Base-by-base conservation (phyloP, 192 early-diverging fungal genomes). In the Fimicolochytrium jonesii region DNA sequence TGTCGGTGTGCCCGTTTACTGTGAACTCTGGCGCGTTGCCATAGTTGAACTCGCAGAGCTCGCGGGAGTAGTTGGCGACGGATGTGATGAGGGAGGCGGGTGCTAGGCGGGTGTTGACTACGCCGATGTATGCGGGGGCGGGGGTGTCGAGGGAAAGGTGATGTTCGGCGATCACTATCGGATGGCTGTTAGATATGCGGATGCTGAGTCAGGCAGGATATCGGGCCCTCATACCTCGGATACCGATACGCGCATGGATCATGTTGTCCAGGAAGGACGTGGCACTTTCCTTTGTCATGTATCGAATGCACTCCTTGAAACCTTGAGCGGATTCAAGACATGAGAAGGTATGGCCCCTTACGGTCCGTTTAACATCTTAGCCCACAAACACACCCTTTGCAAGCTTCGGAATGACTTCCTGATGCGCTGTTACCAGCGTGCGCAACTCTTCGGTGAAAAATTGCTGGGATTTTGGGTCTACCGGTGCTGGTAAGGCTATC, bases 1-100 rank as follows among this genome's bases (percentile, higher is more conserved):
- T 86, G 47, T 90, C 83, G 4, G 66, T 69, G 51, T 88, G 77
- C 3, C 88, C 88, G 69, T 82, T 78, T 30, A 93, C 70, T 13
- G 77, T 69, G 37, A 84, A 87, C 1, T 84, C 78, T 6, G 94
- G 94, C 4, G 85, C 76, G 6, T 85, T 70, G 31, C 88, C 90
- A 70, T 95, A 98, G 77, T 98, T 90, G 64, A 93, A 69, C 66
- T 95, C 92, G 70, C 91, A 95, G 45, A 98, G 80, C 35, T 89
- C 89, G 35, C 86, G 80, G 15, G 92, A 88, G 74, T 91, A 85
- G 17, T 81, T 74, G 22, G 80, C 82, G 46, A 87, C 87, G 18
- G 78, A 75, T 25, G 77, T 70, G 64, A 94, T 76, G 56, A 95
- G 72, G 5, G 75, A 67, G 1, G 75, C 76, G 1, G 93, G 93